Evolutionary conservation across 768 basidiomycete genomes (phyloP), one percentile per base, ranked within the genome.

Genomic region (Russula compacta): DNA sequence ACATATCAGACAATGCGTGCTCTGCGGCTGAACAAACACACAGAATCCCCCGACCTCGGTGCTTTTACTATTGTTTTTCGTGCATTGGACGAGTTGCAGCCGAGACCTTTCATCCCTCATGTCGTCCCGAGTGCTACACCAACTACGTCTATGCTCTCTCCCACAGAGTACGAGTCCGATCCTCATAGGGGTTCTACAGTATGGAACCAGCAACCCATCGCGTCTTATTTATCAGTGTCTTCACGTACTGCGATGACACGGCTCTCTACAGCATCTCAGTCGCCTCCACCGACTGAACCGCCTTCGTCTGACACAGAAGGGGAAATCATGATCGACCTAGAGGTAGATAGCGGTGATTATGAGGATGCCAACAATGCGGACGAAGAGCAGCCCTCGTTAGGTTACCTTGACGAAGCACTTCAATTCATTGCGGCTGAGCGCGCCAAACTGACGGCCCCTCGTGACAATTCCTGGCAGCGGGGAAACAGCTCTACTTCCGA

Each of bases 371-470:
- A 69, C 56, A 60, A 63, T 0, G 70, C 69, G 42, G 68, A 39
- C 29, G 76, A 77, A 21, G 61, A 74, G 32, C 77, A 81, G 49
- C 88, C 89, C 0, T 88, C 86, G 3, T 72, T 92, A 14, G 89
- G 89, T 0, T 80, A 81, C 55, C 78, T 92, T 15, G 87, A 87
- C 60, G 83, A 83, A 61, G 87, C 86, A 0, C 76, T 92, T 14
- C 81, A 80, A n/a, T 92, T 89, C 62, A 77, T 90, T 53, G 86
- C 84, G 46, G 82, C 81, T 10, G 89, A 91, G 69, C 77, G 86
- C 57, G 82, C 81, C 39, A 77, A 78, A 63, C 77, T 82, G 64
- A 79, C 76, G 47, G 84, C 83, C 7, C 69, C 73, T 46, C 66
- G 70, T 55, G 70, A 57, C 42, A 70, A 38, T 12, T 40, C 43